Evolutionary conservation across 2,329 filamentous ascomycete genomes (phyloP).

Genomic region (Aspergillus japonicus): DNA sequence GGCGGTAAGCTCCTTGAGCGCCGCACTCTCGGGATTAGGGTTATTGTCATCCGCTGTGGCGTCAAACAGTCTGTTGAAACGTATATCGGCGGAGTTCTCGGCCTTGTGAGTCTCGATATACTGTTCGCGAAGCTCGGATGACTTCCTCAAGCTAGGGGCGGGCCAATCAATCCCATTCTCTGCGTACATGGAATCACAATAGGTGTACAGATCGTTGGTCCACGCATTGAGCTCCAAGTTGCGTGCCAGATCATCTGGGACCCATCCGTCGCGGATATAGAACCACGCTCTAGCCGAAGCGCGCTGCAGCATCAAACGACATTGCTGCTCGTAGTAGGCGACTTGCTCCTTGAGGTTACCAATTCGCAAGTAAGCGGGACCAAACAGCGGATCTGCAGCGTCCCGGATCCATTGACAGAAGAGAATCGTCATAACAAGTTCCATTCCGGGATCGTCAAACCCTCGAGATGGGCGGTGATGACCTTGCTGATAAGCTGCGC

Average conservation of each 20-base stretch:
- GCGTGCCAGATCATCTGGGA: conserved; percentile 14
- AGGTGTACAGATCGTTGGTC: conserved; percentile 25
- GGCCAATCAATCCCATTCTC: conserved; percentile 14
- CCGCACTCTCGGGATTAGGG: background rate
- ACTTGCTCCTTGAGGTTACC: conserved; percentile 15
- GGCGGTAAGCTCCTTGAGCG: background rate
- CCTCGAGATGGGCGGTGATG: conserved; percentile 13
- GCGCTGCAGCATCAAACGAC: conserved; percentile 26
- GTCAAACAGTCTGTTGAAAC: background rate
- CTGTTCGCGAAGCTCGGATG: conserved; percentile 20
- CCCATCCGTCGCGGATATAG: conserved; percentile 19
- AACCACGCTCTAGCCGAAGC: conserved; percentile 33
- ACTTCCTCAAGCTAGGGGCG: conserved; percentile 23
- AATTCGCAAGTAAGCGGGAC: conserved; percentile 7
- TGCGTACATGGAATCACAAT: conserved; percentile 18
- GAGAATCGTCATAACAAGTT: conserved; percentile 31
- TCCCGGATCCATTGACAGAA: conserved; percentile 34
- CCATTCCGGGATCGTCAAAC: conserved; percentile 30
- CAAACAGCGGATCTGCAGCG: conserved; percentile 23
- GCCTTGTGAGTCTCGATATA: conserved; percentile 11
- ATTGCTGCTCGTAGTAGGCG: conserved; percentile 20
- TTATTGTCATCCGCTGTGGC: background rate
- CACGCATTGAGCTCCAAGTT: conserved; percentile 18
- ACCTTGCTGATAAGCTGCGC: conserved; percentile 15
- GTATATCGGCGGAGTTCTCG: conserved; percentile 16